A percentile compares a stretch with the other conserved stretches of the same genome.
Evolutionary conservation across 768 basidiomycete genomes (phyloP).

Genomic region (Mycena rebaudengoi): DNA sequence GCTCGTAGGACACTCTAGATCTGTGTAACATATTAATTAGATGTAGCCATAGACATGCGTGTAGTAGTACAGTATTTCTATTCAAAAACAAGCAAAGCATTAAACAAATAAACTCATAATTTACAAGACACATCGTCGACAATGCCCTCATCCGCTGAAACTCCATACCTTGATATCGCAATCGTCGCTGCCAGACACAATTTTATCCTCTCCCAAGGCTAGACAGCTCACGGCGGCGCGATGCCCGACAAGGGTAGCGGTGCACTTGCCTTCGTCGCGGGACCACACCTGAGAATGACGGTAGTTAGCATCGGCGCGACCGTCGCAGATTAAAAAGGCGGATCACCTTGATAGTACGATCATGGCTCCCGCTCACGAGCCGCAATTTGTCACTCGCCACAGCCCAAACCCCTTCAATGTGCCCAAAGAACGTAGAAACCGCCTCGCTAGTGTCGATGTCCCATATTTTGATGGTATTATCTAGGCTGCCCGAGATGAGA

Average conservation of each 20-base stretch:
- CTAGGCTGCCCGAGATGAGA: constrained; percentile 88
- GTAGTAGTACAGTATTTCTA: background rate
- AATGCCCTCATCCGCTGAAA: constrained; percentile 60
- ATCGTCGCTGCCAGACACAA: constrained; percentile 96
- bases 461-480: constrained; percentile 97
- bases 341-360: constrained; percentile 99
- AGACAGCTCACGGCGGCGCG: constrained; percentile 93
- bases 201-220: constrained; percentile 92
- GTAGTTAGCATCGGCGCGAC: constrained; percentile 15
- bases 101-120: background rate
- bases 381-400: constrained; percentile 93
- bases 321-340: too few relatives aligned
- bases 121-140: background rate
- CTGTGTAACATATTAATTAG: background rate
- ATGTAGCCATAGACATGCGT: constrained; percentile 13
- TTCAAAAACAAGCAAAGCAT: constrained; percentile 13
- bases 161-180: constrained; percentile 88
- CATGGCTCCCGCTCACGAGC: constrained; percentile 92
- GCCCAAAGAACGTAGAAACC: constrained; percentile 89
- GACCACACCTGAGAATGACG: constrained; percentile 84
- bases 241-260: constrained; percentile 91
- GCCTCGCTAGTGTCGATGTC: constrained; percentile 88
- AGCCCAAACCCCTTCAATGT: constrained; percentile 98
- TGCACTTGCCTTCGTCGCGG: constrained; percentile 87
- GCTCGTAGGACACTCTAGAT: background rate